phyloP scores from a whole-genome alignment of 805 yeast genomes.

The Ogataea glucozyma region DNA sequence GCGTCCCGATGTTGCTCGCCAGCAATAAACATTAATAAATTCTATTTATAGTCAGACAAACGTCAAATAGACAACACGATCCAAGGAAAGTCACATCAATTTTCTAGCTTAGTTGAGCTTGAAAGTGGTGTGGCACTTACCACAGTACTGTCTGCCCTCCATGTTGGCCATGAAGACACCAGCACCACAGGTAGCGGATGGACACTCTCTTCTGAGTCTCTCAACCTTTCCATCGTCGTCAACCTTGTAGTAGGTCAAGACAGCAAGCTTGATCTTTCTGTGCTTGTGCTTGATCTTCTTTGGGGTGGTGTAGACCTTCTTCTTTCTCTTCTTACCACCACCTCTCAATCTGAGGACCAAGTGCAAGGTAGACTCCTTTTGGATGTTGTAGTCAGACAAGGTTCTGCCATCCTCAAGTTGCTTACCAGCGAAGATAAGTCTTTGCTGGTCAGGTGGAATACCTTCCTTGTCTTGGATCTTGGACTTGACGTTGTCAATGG shows the following conservation, averaged over 20 bases:
- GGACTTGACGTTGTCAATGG: slow-evolving; percentile 97
- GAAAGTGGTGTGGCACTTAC: slow-evolving; percentile 97
- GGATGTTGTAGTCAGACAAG: slow-evolving; percentile 98
- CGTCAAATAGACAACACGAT: not conserved
- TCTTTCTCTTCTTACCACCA: slow-evolving; percentile 99
- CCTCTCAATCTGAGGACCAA: slow-evolving; percentile 95
- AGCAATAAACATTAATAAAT: slow-evolving; percentile 5
- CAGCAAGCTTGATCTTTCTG: slow-evolving; percentile 99
- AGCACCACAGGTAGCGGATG: slow-evolving; percentile 90
- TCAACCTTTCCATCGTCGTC: slow-evolving; percentile 98
- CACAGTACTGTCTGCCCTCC: slow-evolving; percentile 99
- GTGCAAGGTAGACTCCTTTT: slow-evolving; percentile 98
- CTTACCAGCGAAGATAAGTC: slow-evolving; percentile 99
- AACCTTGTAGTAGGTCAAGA: slow-evolving; percentile 98
- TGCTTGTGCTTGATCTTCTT: slow-evolving; percentile 99
- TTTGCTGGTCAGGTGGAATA: slow-evolving; percentile 99
- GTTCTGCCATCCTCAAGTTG: slow-evolving; percentile 99
- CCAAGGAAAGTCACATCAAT: not conserved
- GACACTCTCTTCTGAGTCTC: slow-evolving; percentile 98
- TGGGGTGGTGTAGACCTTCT: slow-evolving; percentile 99
- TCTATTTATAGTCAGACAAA: slow-evolving; percentile 1
- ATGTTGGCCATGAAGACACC: slow-evolving; percentile 99
- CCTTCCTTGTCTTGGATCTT: slow-evolving; percentile 99
- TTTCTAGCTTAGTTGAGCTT: slow-evolving; percentile 43
- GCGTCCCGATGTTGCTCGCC: slow-evolving; percentile 7